Percentiles rank a stretch among this genome's conserved stretches.
These are phyloP conservation scores for Stagonosporopsis cucurbitacearum DNA, from an alignment of 2,329 filamentous ascomycete genomes.

Conservation along the genomic window DNA sequence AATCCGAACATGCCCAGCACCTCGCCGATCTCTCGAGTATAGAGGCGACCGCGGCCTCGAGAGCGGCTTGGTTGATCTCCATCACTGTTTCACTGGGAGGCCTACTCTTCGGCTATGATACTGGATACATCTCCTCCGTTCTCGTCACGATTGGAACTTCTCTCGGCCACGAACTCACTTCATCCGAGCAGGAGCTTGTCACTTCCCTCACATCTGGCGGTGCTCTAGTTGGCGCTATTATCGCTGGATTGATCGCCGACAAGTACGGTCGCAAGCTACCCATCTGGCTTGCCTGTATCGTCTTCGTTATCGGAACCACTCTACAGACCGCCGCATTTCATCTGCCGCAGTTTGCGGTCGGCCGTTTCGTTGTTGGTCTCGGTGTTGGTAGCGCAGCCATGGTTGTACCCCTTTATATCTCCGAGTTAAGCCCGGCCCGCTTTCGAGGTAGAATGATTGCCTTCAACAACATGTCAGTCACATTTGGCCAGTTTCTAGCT, in stretches of 20 bases:
- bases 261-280: slow-evolving; percentile 43
- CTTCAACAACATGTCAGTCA: slow-evolving; percentile 36
- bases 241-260: slow-evolving; percentile 47
- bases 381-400: slow-evolving; percentile 43
- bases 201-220: slow-evolving; percentile 49
- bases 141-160: slow-evolving; percentile 47
- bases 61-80: slow-evolving; percentile 38
- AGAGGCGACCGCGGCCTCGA: slow-evolving; percentile 36
- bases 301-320: slow-evolving; percentile 39
- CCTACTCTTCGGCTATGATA: slow-evolving; percentile 46
- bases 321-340: slow-evolving; percentile 38
- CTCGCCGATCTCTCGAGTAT: slow-evolving; percentile 35
- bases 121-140: slow-evolving; percentile 49
- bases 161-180: slow-evolving; percentile 39
- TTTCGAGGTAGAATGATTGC: slow-evolving; percentile 46
- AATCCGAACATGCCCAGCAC: slow-evolving; percentile 24
- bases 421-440: slow-evolving; percentile 39
- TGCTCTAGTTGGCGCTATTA: slow-evolving; percentile 48
- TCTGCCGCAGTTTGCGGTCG: slow-evolving; percentile 37
- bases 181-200: slow-evolving; percentile 48
- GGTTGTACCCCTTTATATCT: slow-evolving; percentile 42
- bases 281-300: slow-evolving; percentile 36
- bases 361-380: slow-evolving; percentile 40
- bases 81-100: slow-evolving; percentile 39
- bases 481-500: slow-evolving; percentile 42